phyloP scores from a whole-genome alignment of 352 stramenopile species.

The Phytophthora fragariaefolia region DNA sequence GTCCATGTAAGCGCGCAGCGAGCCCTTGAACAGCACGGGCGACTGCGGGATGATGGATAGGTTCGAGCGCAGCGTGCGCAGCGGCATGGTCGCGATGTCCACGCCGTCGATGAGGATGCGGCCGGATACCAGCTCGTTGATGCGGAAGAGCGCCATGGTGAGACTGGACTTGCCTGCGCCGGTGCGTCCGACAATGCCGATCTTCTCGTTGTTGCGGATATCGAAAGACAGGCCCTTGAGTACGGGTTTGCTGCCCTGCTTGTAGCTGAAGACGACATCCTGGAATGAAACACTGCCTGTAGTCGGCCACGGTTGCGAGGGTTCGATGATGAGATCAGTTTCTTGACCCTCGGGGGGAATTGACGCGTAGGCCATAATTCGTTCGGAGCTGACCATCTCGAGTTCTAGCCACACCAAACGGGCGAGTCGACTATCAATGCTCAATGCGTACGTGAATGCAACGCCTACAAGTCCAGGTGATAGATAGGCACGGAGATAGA shows the following conservation, averaged over 20 bases:
- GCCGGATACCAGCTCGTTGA: constrained; percentile 76
- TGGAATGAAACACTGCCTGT: constrained; percentile 73
- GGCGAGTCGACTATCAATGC: constrained; percentile 81
- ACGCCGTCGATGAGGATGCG: constrained; percentile 53
- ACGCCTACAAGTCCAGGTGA: constrained; percentile 79
- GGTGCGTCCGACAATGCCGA: constrained; percentile 90
- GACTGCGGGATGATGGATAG: constrained; percentile 63
- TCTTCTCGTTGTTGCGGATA: constrained; percentile 63
- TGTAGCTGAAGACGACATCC: constrained; percentile 26
- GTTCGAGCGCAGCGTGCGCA: constrained; percentile 39
- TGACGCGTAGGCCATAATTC: constrained; percentile 51
- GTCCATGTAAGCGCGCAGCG: constrained; percentile 90
- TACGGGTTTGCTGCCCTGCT: constrained; percentile 3
- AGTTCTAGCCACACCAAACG: constrained; percentile 55
- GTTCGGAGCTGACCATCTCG: constrained; percentile 53
- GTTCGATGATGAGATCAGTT: constrained; percentile 27
- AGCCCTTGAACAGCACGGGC: constrained; percentile 91
- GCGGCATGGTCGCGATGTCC: constrained; percentile 42
- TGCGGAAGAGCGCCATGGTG: constrained; percentile 86
- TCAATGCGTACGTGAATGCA: constrained; percentile 88
- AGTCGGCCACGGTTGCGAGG: constrained; percentile 62
- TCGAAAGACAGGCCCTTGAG: constrained; percentile 64
- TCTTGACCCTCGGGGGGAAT: constrained; percentile 35
- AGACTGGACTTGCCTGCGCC: constrained; percentile 88
- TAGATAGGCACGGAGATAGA: constrained; percentile 39